Conservation (phyloP, 257 asterid genomes). For the Solanum tacnaense region DNA sequence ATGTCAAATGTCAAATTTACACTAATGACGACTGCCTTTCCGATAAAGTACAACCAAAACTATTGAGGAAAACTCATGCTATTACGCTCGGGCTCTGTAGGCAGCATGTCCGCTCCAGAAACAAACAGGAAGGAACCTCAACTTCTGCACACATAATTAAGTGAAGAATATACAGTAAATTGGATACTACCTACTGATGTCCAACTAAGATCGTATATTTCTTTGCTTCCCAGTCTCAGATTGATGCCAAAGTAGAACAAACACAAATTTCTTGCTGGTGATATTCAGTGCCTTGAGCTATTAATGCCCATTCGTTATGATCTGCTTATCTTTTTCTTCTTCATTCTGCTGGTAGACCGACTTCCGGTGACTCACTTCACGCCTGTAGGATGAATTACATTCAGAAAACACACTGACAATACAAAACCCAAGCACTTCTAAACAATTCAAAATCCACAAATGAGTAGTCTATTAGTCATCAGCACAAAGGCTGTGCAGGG, state of each 20-base stretch:
- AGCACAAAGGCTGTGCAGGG: not conserved
- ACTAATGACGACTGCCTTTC: not conserved
- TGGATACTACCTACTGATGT: not conserved
- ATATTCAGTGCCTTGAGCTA: not conserved
- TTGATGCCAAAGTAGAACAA: not conserved
- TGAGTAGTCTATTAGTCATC: not conserved
- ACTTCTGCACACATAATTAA: not conserved
- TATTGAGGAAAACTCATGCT: not conserved
- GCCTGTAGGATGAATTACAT: conserved; percentile 4
- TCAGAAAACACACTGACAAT: not conserved
- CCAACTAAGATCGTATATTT: not conserved
- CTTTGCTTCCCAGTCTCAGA: not conserved
- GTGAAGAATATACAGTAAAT: not conserved
- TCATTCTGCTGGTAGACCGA: conserved; percentile 4
- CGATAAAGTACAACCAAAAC: not conserved
- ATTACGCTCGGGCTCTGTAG: not conserved
- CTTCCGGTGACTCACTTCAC: conserved; percentile 12
- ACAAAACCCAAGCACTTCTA: not conserved
- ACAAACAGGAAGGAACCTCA: not conserved
- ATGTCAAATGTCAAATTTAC: not conserved
- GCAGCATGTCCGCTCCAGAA: not conserved
- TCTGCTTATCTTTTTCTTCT: conserved; percentile 9
- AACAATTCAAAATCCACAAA: not conserved
- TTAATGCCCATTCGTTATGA: conserved; percentile 4
- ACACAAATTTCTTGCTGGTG: not conserved